Evolutionary conservation across 768 basidiomycete genomes (phyloP).

Genomic region (Lactarius sanguifluus): DNA sequence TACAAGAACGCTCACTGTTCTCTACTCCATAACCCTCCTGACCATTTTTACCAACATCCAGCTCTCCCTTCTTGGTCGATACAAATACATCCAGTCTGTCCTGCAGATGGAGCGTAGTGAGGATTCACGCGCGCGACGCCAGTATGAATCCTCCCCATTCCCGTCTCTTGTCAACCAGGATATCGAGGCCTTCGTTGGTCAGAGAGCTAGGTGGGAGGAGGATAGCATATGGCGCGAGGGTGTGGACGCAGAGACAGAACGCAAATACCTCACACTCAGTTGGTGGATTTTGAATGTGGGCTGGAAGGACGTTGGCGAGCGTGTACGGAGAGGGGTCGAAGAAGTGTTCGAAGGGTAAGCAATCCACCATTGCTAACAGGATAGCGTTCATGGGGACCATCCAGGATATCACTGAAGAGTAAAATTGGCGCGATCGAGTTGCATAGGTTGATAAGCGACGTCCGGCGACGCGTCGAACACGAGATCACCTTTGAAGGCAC

Average conservation of each 20-base stretch:
- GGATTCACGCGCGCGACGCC: conserved; percentile 45
- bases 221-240: conserved; percentile 32
- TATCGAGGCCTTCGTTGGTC: conserved; percentile 35
- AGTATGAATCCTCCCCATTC: conserved; percentile 43
- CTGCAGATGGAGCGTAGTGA: conserved; percentile 61
- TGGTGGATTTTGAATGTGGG: conserved; percentile 95
- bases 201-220: conserved; percentile 32
- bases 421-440: conserved; percentile 71
- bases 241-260: conserved; percentile 66
- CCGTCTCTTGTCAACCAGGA: conserved; percentile 30
- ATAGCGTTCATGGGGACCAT: neutral
- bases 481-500: conserved; percentile 61
- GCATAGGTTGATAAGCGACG: conserved; percentile 64
- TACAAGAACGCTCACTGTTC: conserved; percentile 79
- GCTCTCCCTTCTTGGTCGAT: conserved; percentile 78
- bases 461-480: conserved; percentile 74
- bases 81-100: conserved; percentile 74
- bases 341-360: conserved; percentile 82
- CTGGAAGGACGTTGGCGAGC: conserved; percentile 79
- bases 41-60: conserved; percentile 86
- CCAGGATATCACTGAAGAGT: conserved; percentile 79
- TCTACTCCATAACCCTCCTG: conserved; percentile 85
- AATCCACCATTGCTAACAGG: neutral
- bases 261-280: conserved; percentile 78
- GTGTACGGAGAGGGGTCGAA: conserved; percentile 73